These are phyloP conservation scores for Termitomyces sp. DNA, from an alignment of 768 basidiomycete species.

Conservation along the genomic window DNA sequence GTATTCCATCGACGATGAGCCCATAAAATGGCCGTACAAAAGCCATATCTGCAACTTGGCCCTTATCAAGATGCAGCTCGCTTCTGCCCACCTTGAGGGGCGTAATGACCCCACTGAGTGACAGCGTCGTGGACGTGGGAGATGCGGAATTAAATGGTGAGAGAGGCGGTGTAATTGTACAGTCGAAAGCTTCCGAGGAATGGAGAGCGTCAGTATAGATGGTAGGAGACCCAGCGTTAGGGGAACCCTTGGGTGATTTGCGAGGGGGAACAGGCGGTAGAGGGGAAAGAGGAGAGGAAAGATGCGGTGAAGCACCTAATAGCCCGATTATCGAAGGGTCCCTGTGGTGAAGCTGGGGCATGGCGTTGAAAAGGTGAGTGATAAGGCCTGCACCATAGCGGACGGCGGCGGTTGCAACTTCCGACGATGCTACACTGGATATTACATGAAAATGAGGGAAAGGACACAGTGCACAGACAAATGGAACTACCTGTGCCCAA, in stretches of 20 bases:
- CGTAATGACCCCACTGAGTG: conserved; percentile 18
- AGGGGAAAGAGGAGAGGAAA: conserved; percentile 39
- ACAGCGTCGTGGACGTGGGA: conserved; percentile 7
- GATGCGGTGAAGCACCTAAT: conserved; percentile 70
- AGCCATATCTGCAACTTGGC: conserved; percentile 47
- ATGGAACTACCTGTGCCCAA: conserved; percentile 74
- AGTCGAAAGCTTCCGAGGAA: conserved; percentile 60
- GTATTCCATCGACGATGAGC: conserved; percentile 88
- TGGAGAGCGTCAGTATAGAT: conserved; percentile 17
- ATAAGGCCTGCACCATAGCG: conserved; percentile 76
- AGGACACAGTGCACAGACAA: not conserved
- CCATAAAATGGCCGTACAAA: conserved; percentile 79
- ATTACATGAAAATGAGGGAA: conserved; percentile 6
- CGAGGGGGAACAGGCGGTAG: conserved; percentile 15
- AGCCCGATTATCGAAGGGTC: conserved; percentile 91
- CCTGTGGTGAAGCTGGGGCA: conserved; percentile 87
- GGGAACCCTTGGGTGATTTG: conserved; percentile 1
- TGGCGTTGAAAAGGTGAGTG: conserved; percentile 92
- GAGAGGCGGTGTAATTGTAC: conserved; percentile 51
- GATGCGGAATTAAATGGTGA: conserved; percentile 33
- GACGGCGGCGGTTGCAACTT: conserved; percentile 69
- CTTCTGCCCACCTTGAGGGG: conserved; percentile 26
- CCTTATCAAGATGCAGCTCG: conserved; percentile 44
- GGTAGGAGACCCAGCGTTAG: not conserved
- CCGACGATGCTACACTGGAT: conserved; percentile 67